Evolutionary conservation across 495 filamentous ascomycete species (phyloP), one percentile per base, ranked within the genome.

Genomic region (Aspergillus panamensis): DNA sequence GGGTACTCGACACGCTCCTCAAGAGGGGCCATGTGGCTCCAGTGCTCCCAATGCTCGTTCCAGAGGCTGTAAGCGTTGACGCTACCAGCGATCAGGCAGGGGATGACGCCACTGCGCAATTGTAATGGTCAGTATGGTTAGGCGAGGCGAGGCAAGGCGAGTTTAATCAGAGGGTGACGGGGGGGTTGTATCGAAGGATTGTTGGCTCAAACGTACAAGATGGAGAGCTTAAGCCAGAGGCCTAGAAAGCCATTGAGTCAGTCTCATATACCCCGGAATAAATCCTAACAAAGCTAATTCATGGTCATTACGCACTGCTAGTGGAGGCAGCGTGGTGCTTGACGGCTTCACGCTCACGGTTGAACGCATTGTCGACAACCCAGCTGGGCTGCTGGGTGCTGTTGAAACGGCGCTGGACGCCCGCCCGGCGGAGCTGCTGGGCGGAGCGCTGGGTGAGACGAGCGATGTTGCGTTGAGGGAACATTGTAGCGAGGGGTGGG

Each of bases 11-110:
- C 68, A 67, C 89, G 85, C 75, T 97, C 93, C 80, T 95, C 90
- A 37, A 94, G 82, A 55, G 93, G 87, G 51, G 88, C 82, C 78
- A 89, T 78, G 80, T 97, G 92, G 6, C 73, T 73, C 89, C 87
- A 91, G 78, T 97, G 92, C 78, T 94, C 89, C 92, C 91, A 96
- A 76, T 97, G 92, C 84, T 95, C 90, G 58, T 81, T 83, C 91
- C 91, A 97, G 57, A 94, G 84, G 71, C 82, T 85, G 70, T 90
- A 94, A 66, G 93, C 90, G 73, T 96, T 97, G 66, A 84, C 64
- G 56, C 77, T 71, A 44, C 87, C 84, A 62, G 90, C 73, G 61
- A 89, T 77, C 57, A 97, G 78, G 72, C 70, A 74, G 49, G 91
- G 90, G 62, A 87, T 75, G 40, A 87, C 77, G 66, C 75, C 82